Base-by-base conservation (phyloP, 352 stramenopile species). In the Phytophthora citricola region DNA sequence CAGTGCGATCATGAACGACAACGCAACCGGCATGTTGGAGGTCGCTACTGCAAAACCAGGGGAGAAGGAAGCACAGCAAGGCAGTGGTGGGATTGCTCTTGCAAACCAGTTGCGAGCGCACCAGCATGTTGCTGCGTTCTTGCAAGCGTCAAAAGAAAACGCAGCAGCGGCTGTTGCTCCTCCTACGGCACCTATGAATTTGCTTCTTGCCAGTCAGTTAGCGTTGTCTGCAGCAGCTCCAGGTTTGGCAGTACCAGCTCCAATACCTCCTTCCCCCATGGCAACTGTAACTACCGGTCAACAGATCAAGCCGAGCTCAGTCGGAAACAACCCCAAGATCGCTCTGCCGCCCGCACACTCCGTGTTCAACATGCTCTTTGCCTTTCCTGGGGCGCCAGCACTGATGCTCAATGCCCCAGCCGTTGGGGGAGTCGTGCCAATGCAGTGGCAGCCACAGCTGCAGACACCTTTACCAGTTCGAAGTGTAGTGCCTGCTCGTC, bases 1-100 rank as follows among this genome's bases (percentile, higher is more conserved):
- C 15, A 85, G 66, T 54, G 83, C 78, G 7, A 78, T 83, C 22
- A 77, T 81, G 71, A 77, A 73, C 4, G 57, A 78, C 6, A 75
- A 62, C 2, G 41, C 69, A 2, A 75, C 73, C 43, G 63, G 66
- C 22, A 85, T 87, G 57, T 63, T 76, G 10, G 53, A 78, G 32
- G 64, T 83, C n/a, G 40, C 58, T 34, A 46, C 8, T 32, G 40
- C 31, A 20, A 50, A 64, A 5, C 20, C 44, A 9, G 51, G 48
- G 58, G 50, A 45, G 24, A 63, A 73, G 22, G 48, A 59, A 34
- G n/a, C 51, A 5, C n/a, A 66, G 22, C 57, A 65, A 69, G 71
- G 61, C 1, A 39, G 15, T 43, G 66, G 34, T 52, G 71, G 71
- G 5, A 8, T 78, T 31, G 70, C 66, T 14, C 39, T 78, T 31